A percentile compares a stretch with the other conserved stretches of the same genome.
These are phyloP conservation scores for Penicillium pulvis DNA, from an alignment of 495 filamentous ascomycete genomes.

Conservation along the genomic window DNA sequence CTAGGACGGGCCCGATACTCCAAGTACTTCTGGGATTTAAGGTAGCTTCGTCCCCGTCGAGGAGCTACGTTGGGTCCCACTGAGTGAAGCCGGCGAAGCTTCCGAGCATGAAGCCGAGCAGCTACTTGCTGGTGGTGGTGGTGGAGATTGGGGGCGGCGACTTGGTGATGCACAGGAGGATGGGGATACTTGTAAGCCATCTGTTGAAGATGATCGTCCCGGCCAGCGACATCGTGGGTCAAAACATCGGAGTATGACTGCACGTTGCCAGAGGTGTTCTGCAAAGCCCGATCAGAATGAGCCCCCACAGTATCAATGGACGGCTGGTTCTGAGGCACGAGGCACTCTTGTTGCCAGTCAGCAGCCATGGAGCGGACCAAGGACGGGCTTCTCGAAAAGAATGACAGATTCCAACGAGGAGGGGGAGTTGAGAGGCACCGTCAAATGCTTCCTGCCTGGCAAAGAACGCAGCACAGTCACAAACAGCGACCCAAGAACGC, in stretches of 20 bases:
- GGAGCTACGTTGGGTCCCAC: conserved; percentile 34
- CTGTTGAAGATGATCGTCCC: conserved; percentile 44
- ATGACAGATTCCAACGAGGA: conserved; percentile 53
- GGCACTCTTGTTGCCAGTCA: conserved; percentile 51
- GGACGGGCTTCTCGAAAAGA: conserved; percentile 51
- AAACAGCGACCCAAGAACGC: conserved; percentile 41
- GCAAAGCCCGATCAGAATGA: conserved; percentile 48
- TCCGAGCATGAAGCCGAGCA: conserved; percentile 40
- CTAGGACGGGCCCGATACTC: conserved; percentile 73
- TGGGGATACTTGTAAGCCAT: conserved; percentile 46
- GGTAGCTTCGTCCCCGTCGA: conserved; percentile 43
- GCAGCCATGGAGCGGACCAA: conserved; percentile 51
- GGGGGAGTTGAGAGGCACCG: conserved; percentile 36
- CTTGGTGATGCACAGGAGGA: conserved; percentile 34
- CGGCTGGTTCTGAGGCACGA: conserved; percentile 45
- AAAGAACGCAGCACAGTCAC: conserved; percentile 48
- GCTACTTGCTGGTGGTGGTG: conserved; percentile 28
- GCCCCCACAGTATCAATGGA: conserved; percentile 42
- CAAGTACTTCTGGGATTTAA: conserved; percentile 51
- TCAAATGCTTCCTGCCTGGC: conserved; percentile 47
- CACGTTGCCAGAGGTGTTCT: conserved; percentile 53
- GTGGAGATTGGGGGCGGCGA: conserved; percentile 32
- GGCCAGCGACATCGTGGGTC: conserved; percentile 34
- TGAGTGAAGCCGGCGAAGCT: conserved; percentile 43
- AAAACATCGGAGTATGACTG: conserved; percentile 47